Evolutionary conservation across 139 green algal genomes (phyloP), one percentile per base, ranked within the genome.

Genomic region (Astrephomene gubernaculifera): DNA sequence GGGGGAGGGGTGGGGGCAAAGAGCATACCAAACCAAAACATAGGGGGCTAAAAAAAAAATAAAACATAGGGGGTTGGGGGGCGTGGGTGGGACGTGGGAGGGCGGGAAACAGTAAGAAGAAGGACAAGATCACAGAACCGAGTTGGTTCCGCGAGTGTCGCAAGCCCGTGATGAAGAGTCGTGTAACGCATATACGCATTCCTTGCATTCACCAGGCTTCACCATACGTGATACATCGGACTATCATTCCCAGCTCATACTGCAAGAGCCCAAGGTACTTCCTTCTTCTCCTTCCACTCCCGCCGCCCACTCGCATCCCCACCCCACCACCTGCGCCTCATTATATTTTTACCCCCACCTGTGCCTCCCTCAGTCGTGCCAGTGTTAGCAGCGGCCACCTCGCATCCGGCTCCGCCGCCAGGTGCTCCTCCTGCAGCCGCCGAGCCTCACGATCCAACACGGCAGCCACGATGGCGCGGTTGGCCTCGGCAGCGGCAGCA

Each of bases 301-400:
- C 49, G 17, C 49, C 49, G 12, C 12, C 12, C 12, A 57, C 49
- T 25, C 17, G 17, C 49, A 57, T 17, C 12, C 49, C 49, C 17
- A 12, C 49, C 49, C 17, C 49, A 57, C 12, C 49, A 57, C 49
- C 49, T 57, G 49, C 49, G 12, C 49, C 12, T 57, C 49, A 25
- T 17, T 17, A 12, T 57, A 57, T 57, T 12, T 17, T 17, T 17
- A 57, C 6, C 61, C 57, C 4, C 52, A 92, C 87, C 82, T 94
- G 89, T 53, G 95, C 81, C 87, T 96, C 91, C n/a, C 84, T 87
- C 27, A 98, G 82, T 1, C 92, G 70, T 17, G 94, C 93, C 65
- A 94, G 78, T 0, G 93, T 97, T 17, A 98, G 92, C 53, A 97
- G 79, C n/a, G 96, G 93, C 96, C 96, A 98, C 74, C 97, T 98